Conservation (phyloP, 805 yeast species). For the Suhomyces prunicola region DNA sequence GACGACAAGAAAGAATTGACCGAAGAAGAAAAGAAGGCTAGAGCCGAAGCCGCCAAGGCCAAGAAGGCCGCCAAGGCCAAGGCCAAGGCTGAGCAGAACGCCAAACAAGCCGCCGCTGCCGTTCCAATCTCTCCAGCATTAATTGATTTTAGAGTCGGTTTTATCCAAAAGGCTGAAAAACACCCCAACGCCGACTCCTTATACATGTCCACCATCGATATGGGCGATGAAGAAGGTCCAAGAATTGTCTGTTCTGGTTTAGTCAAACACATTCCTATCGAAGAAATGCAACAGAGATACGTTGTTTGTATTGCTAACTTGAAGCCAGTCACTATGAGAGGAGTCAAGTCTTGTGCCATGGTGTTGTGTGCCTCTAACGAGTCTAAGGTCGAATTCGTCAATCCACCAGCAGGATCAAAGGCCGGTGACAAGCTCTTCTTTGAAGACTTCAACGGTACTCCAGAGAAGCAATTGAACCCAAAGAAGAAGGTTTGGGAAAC, state of each 20-base stretch:
- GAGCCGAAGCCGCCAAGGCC: constrained; percentile 60
- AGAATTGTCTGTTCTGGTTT: constrained; percentile 98
- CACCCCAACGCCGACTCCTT: constrained; percentile 98
- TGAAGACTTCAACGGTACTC: constrained; percentile 84
- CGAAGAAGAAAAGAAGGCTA: constrained; percentile 43
- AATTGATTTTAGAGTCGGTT: constrained; percentile 93
- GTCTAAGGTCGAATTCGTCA: constrained; percentile 79
- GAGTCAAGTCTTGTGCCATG: constrained; percentile 94
- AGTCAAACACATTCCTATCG: constrained; percentile 83
- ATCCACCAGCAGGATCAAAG: constrained; percentile 89
- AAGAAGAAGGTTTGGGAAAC: constrained; percentile 98
- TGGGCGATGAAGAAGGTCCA: constrained; percentile 96
- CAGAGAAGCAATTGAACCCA: constrained; percentile 91
- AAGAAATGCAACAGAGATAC: constrained; percentile 91
- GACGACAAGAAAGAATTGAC: constrained; percentile 23
- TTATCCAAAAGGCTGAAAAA: constrained; percentile 91
- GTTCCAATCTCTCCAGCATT: constrained; percentile 76
- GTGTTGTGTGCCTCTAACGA: constrained; percentile 89
- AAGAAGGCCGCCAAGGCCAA: constrained; percentile 61
- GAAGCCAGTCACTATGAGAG: constrained; percentile 98
- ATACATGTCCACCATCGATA: constrained; percentile 93
- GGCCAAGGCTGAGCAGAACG: constrained; percentile 50
- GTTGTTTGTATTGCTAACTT: constrained; percentile 92
- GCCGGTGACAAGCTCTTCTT: constrained; percentile 97
- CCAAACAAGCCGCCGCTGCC: constrained; percentile 48